A percentile compares a stretch with the other conserved stretches of the same genome.
Evolutionary conservation across 2,329 filamentous ascomycete species (phyloP).

Genomic region (Dissoconium aciculare): DNA sequence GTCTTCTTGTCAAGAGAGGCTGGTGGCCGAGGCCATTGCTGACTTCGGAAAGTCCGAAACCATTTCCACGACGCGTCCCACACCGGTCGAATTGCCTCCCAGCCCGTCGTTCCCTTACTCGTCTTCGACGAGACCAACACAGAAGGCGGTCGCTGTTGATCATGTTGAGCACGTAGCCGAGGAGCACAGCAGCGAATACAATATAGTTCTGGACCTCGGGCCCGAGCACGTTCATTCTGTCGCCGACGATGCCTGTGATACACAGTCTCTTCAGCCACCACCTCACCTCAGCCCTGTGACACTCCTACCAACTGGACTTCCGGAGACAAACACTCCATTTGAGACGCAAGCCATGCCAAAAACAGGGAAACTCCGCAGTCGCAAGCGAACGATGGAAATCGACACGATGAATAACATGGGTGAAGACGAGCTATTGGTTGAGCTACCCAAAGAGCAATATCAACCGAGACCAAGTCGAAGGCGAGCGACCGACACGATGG

Average conservation of each 20-base stretch:
- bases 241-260: too few species aligned
- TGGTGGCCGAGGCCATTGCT: slow-evolving; percentile 24
- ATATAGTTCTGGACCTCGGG: too few species aligned
- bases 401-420: too few species aligned
- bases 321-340: too few species aligned
- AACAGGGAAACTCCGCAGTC: too few species aligned
- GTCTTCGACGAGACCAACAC: slow-evolving; percentile 7
- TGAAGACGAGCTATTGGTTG: slow-evolving; percentile 21
- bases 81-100: slow-evolving; percentile 6
- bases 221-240: too few species aligned
- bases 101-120: slow-evolving; percentile 18
- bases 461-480: slow-evolving; percentile 26
- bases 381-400: too few species aligned
- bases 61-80: slow-evolving; percentile 1
- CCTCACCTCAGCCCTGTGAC: too few species aligned
- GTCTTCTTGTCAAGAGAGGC: slow-evolving; percentile 27
- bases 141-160: slow-evolving; percentile 6
- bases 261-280: too few species aligned
- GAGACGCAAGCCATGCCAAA: too few species aligned
- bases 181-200: background rate
- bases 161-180: background rate
- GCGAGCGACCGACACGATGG: slow-evolving; percentile 15
- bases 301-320: too few species aligned
- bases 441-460: slow-evolving; percentile 27
- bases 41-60: slow-evolving; percentile 9